A percentile compares a stretch with the other conserved stretches of the same genome.
phyloP scores from a whole-genome alignment of 2,329 filamentous ascomycete species.

The Stylonectria norvegica region DNA sequence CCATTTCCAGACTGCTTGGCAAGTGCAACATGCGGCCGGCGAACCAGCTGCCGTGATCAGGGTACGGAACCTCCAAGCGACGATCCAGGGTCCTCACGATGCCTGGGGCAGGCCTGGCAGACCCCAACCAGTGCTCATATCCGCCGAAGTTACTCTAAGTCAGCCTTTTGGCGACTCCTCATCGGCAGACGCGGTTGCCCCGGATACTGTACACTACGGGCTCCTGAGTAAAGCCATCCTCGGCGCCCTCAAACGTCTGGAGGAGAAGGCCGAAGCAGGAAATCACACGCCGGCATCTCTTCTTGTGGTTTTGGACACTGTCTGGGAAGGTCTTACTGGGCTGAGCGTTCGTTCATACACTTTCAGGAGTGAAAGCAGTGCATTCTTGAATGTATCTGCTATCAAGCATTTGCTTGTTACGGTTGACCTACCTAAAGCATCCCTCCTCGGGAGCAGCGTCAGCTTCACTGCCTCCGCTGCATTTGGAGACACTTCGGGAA shows the following conservation, averaged over 20 bases:
- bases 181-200: constrained; percentile 55
- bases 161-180: constrained; percentile 57
- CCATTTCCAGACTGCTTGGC: constrained; percentile 22
- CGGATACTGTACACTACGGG: constrained; percentile 76
- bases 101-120: constrained; percentile 62
- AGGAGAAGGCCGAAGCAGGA: not conserved
- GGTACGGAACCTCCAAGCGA: constrained; percentile 59
- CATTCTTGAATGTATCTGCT: constrained; percentile 31
- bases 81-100: constrained; percentile 56
- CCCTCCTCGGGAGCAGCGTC: constrained; percentile 60
- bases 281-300: constrained; percentile 16
- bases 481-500: constrained; percentile 33
- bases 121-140: constrained; percentile 60
- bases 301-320: constrained; percentile 26
- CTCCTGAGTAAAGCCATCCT: constrained; percentile 64
- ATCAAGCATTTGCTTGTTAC: constrained; percentile 50
- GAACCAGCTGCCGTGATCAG: constrained; percentile 47
- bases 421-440: constrained; percentile 63
- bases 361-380: constrained; percentile 5
- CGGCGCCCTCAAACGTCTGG: constrained; percentile 38
- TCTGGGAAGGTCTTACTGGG: constrained; percentile 34
- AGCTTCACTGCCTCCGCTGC: constrained; percentile 47
- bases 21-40: constrained; percentile 25
- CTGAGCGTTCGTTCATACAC: constrained; percentile 12
- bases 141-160: constrained; percentile 55